Conservation (phyloP, 495 filamentous ascomycete genomes). For the Apiosordaria backusii region DNA sequence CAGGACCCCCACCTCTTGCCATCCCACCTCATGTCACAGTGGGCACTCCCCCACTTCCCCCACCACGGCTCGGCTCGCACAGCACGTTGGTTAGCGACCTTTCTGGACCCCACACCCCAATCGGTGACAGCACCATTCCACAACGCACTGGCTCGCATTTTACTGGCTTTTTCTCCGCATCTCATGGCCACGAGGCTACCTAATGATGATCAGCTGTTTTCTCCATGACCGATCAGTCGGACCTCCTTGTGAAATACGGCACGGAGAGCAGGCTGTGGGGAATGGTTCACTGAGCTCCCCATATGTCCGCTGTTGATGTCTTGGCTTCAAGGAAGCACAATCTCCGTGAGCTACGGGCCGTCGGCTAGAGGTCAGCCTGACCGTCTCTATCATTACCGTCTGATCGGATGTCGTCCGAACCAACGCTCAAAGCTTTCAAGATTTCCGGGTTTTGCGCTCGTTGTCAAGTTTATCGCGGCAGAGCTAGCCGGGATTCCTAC, state of each 20-base stretch:
- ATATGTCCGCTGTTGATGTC: neutral
- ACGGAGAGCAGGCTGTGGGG: neutral
- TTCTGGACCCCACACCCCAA: neutral
- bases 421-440: neutral
- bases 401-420: neutral
- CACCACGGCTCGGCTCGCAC: conserved; percentile 7
- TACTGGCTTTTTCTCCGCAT: neutral
- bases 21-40: neutral
- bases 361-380: neutral
- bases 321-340: neutral
- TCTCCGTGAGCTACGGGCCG: neutral
- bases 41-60: neutral
- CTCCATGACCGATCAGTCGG: neutral
- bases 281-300: neutral
- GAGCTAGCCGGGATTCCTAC: conserved; percentile 1
- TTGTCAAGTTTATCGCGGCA: neutral
- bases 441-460: neutral
- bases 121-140: neutral
- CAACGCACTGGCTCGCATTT: neutral
- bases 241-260: neutral
- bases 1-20: neutral
- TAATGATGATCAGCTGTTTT: neutral
- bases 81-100: neutral
- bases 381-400: neutral
- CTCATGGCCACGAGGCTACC: neutral